Conservation (phyloP, 2,329 filamentous ascomycete species). For the Acrodontium crateriforme region DNA sequence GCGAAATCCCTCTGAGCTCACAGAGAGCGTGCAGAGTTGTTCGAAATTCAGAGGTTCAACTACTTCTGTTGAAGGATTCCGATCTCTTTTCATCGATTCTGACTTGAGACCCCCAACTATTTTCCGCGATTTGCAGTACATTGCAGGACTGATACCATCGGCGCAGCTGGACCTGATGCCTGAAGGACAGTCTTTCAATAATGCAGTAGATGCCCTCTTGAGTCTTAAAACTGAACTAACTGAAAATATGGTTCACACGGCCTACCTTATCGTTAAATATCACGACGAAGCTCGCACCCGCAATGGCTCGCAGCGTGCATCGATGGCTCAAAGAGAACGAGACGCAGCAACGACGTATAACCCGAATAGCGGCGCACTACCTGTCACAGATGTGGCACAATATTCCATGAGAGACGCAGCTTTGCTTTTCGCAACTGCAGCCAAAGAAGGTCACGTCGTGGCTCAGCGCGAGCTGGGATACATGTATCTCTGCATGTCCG, state of each 20-base stretch:
- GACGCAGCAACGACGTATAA: slow-evolving; percentile 18
- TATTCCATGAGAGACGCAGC: slow-evolving; percentile 70
- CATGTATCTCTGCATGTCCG: slow-evolving; percentile 83
- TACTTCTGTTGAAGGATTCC: slow-evolving; percentile 22
- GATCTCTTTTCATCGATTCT: slow-evolving; percentile 29
- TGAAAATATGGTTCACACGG: slow-evolving; percentile 66
- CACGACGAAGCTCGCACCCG: slow-evolving; percentile 58
- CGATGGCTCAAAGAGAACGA: slow-evolving; percentile 20
- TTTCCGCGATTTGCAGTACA: slow-evolving; percentile 38
- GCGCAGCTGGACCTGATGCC: slow-evolving; percentile 41
- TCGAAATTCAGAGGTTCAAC: too few species aligned
- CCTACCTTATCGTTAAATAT: slow-evolving; percentile 53
- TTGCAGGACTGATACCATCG: slow-evolving; percentile 46
- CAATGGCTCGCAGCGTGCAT: slow-evolving; percentile 19
- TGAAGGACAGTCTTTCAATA: slow-evolving; percentile 70
- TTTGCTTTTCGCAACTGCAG: slow-evolving; percentile 81
- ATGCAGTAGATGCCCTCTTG: slow-evolving; percentile 77
- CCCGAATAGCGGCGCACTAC: slow-evolving; percentile 10
- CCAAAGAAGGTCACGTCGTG: slow-evolving; percentile 77
- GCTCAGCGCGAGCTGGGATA: slow-evolving; percentile 88
- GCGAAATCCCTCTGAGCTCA: slow-evolving; percentile 13
- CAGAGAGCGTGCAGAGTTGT: slow-evolving; percentile 30
- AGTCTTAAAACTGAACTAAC: slow-evolving; percentile 78
- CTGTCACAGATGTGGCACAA: slow-evolving; percentile 35
- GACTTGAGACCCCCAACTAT: slow-evolving; percentile 32